Conservation (phyloP, 2,329 filamentous ascomycete genomes). For the Chaetothyriales sp. region DNA sequence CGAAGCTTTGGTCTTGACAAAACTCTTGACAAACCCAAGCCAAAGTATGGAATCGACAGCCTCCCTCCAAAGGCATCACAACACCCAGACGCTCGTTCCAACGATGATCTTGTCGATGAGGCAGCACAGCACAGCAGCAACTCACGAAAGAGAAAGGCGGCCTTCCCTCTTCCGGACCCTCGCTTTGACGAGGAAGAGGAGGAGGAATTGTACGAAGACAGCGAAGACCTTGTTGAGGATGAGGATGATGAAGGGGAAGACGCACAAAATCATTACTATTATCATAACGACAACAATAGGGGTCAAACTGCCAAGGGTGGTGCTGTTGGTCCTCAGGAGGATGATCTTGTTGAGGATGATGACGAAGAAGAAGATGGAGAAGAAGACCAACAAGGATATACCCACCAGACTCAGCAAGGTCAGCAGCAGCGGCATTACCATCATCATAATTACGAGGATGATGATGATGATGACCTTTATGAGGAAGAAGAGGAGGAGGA, state of each 20-base stretch:
- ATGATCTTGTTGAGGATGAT: constrained; percentile 1
- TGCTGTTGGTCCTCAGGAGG: background rate
- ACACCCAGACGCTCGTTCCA: background rate
- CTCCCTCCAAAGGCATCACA: background rate
- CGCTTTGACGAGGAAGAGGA: background rate
- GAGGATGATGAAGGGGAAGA: constrained; percentile 1
- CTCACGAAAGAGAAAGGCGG: background rate
- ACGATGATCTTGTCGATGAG: background rate
- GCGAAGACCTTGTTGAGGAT: background rate
- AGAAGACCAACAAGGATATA: constrained; percentile 1
- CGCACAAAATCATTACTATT: background rate
- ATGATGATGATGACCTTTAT: constrained; percentile 1
- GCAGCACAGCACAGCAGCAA: background rate
- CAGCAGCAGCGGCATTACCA: too few species aligned
- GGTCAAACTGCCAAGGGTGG: background rate
- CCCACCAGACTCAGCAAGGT: background rate
- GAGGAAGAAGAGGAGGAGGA: constrained; percentile 1
- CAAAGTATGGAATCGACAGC: constrained; percentile 8
- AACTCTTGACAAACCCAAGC: constrained; percentile 10
- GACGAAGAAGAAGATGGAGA: background rate
- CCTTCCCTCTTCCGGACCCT: background rate
- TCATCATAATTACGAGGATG: constrained; percentile 1
- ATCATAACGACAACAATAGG: background rate
- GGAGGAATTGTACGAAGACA: constrained; percentile 1
- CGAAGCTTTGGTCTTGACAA: constrained; percentile 25